Evolutionary conservation across 1,139 yeast species (phyloP).

Genomic region (Debaryomyces udenii): DNA sequence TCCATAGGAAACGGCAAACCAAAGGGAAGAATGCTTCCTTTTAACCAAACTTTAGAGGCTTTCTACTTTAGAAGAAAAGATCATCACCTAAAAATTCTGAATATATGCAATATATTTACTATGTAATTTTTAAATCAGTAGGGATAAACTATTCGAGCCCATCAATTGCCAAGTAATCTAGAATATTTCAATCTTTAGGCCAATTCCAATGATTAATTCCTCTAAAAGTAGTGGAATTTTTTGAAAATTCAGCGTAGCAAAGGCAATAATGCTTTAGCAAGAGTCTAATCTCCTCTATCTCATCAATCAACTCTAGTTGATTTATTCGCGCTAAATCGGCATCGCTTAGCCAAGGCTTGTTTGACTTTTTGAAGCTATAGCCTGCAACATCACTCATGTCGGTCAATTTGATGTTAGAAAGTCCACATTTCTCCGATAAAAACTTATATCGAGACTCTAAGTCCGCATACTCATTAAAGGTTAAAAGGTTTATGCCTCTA

Average conservation of each 20-base stretch:
- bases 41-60: too few relatives aligned
- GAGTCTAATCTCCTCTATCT: constrained; percentile 79
- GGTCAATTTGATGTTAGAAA: constrained; percentile 35
- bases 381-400: constrained; percentile 65
- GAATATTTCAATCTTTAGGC: not conserved
- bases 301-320: constrained; percentile 79
- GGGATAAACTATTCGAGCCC: too few relatives aligned
- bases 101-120: too few relatives aligned
- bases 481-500: constrained; percentile 76
- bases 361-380: constrained; percentile 31
- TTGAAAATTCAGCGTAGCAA: constrained; percentile 24
- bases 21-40: too few relatives aligned
- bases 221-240: constrained; percentile 1
- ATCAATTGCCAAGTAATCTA: too few relatives aligned
- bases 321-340: constrained; percentile 58
- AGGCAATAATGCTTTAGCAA: constrained; percentile 77
- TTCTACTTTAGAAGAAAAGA: too few relatives aligned
- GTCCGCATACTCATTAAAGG: constrained; percentile 40
- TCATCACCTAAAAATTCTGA: too few relatives aligned
- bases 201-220: constrained; percentile 13
- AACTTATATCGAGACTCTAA: constrained; percentile 48
- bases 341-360: constrained; percentile 45
- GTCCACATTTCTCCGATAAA: constrained; percentile 24
- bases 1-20: too few relatives aligned
- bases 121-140: too few relatives aligned